Percentiles rank a stretch among this genome's conserved stretches.
phyloP scores from a whole-genome alignment of 345 rosid species.

The Draba incana region DNA sequence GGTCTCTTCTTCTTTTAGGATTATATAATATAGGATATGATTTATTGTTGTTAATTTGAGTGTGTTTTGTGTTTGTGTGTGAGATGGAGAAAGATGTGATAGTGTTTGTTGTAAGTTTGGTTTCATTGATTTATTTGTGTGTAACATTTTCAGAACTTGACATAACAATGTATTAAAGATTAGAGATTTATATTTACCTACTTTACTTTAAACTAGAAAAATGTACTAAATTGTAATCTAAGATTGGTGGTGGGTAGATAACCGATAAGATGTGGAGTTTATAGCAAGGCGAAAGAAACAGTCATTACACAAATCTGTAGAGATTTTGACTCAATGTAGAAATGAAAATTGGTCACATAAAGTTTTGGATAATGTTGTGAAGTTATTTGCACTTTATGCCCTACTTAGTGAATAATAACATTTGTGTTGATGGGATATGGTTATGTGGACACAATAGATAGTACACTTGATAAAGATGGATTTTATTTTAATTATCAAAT shows the following conservation, averaged over 20 bases:
- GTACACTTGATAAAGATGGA: conserved; percentile 36
- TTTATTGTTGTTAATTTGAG: conserved; percentile 2
- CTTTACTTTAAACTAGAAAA: background rate
- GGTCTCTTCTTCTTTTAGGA: conserved; percentile 35
- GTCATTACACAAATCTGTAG: background rate
- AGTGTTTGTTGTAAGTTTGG: conserved; percentile 22
- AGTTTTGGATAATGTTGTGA: conserved; percentile 39
- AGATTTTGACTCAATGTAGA: conserved; percentile 8
- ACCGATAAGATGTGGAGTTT: background rate
- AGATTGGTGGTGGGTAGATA: conserved; percentile 15
- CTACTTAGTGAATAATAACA: conserved; percentile 34
- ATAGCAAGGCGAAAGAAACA: background rate
- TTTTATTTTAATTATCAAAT: background rate
- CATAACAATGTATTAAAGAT: conserved; percentile 24
- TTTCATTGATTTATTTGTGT: conserved; percentile 38
- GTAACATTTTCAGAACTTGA: conserved; percentile 26
- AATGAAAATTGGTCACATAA: conserved; percentile 9
- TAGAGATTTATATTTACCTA: no score
- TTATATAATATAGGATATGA: conserved; percentile 28
- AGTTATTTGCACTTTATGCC: conserved; percentile 42
- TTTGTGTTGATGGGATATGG: conserved; percentile 28
- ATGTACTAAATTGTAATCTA: background rate
- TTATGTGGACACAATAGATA: conserved; percentile 38
- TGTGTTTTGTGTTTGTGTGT: conserved; percentile 37
- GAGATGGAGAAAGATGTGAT: conserved; percentile 28